Evolutionary conservation across 1,139 yeast genomes (phyloP), one percentile per base, ranked within the genome.

Genomic region (Geotrichum fermentans): DNA sequence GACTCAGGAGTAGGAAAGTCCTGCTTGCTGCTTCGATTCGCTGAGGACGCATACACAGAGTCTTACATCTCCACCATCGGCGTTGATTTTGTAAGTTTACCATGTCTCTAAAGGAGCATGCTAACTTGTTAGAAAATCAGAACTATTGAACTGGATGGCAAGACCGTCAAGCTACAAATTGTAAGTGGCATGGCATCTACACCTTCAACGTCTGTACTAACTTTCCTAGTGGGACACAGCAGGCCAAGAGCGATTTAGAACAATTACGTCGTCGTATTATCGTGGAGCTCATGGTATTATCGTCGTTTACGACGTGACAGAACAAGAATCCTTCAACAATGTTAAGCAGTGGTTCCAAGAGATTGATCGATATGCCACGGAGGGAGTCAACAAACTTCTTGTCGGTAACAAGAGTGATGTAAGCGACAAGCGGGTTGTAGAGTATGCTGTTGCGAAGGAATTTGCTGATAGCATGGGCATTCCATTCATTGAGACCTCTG

Each of bases 261-360:
- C 98, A 51, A 92, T 92, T 72, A 94, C 98, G 10, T 87, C 97
- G 13, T 88, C 97, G 11, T 92, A 94, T 73, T 92, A 92, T 75
- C 83, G 98, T 67, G 98, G 98, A 49, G 97, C 98, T 21, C 97
- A 90, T 64, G 98, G 98, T 55, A 92, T 92, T 68, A 92, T 92
- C 63, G 92, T 92, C 61, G 98, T 92, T 49, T 92, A 92, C 69
- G 98, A 92, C 68, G 97, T 92, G 47, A 94, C 98, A 45, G 98
- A 92, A 70, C 97, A 89, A 72, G 97, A 92, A 68, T 84, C 96
- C 43, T 92, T 92, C 75, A 88, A 89, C 72, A 90, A 94, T 66
- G 97, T 92, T 62, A 90, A 90, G 73, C 96, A 89, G 72, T 92
- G 98, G 98, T 78, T 92, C 70, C 97, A 90, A 73, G 98, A 92